Evolutionary conservation across 2,329 filamentous ascomycete species (phyloP).

Genomic region (Beauveria varroae): DNA sequence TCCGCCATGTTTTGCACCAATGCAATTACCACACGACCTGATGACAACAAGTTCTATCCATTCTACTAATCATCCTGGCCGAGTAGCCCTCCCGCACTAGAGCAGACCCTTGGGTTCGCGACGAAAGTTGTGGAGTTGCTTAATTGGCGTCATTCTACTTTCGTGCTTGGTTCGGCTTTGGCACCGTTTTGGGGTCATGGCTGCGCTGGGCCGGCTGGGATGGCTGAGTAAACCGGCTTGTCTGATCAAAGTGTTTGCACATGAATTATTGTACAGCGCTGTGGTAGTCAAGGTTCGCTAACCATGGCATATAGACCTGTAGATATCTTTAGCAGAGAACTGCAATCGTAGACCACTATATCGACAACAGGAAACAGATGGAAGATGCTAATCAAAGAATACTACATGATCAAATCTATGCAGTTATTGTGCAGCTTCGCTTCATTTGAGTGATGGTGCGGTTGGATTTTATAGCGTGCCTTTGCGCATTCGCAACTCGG

Average conservation of each 20-base stretch:
- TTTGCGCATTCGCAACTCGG: too few species aligned
- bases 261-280: not conserved
- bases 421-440: too few species aligned
- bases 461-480: too few species aligned
- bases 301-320: not conserved
- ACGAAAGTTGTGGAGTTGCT: slow-evolving; percentile 72
- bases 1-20: not conserved
- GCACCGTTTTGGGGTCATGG: slow-evolving; percentile 48
- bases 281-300: not conserved
- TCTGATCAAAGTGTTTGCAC: slow-evolving; percentile 38
- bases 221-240: slow-evolving; percentile 65
- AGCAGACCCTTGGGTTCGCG: slow-evolving; percentile 35
- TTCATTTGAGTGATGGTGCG: too few species aligned
- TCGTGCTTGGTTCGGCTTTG: slow-evolving; percentile 37
- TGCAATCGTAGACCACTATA: not conserved
- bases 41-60: slow-evolving; percentile 59
- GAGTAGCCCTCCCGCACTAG: slow-evolving; percentile 65
- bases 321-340: not conserved
- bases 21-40: slow-evolving; percentile 18
- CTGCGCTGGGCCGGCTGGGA: slow-evolving; percentile 46
- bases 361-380: not conserved
- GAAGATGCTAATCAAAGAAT: not conserved
- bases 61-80: slow-evolving; percentile 63
- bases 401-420: not conserved
- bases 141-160: slow-evolving; percentile 52